Base-by-base conservation (phyloP, 768 basidiomycete species). In the Mycena leptocephala region DNA sequence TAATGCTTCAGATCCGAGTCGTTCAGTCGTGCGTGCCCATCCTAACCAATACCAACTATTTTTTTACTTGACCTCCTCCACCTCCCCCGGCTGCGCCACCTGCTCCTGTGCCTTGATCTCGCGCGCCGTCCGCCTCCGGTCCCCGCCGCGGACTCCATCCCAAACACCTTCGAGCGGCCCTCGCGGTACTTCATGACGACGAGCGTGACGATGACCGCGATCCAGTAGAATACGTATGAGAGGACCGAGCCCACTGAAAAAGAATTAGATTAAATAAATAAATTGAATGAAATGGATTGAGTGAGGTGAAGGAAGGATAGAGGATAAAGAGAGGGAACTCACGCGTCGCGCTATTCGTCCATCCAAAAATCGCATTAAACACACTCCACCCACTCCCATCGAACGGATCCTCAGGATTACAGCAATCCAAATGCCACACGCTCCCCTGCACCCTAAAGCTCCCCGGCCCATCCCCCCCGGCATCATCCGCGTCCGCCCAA, bases 171-270 rank as follows among this genome's bases (percentile, higher is more conserved):
- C n/a, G 90, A 92, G 48, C 94, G 91, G 46, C 94, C 93, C 93
- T 93, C 79, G 32, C 41, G 20, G 80, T 84, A 95, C 85, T 96
- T 96, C 87, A 95, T 85, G 78, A 85, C 90, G 64, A 95, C 81
- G 65, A 99, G 89, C 3, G 87, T 87, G 39, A 81, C 90, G 58
- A 97, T 92, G 78, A 95, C 95, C 16, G 93, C 91, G 75, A 98
- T 77, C 97, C 97, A 99, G 88, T 97, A 99, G 84, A 96, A 95
- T 61, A 96, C 92, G 83, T 99, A 99, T 0, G 93, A 87, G n/a
- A 98, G 87, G 26, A 99, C 89, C 1, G 94, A 90, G 16, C 97
- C 96, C 74, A 94, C 90, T 92, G 75, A 14, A 73, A 37, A 37
- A 32, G 2, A n/a, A 51, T 13, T 13, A 39, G 16, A 32, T 48